Conservation (phyloP, 331 rosid genomes). For the Phaseolus coccineus region DNA sequence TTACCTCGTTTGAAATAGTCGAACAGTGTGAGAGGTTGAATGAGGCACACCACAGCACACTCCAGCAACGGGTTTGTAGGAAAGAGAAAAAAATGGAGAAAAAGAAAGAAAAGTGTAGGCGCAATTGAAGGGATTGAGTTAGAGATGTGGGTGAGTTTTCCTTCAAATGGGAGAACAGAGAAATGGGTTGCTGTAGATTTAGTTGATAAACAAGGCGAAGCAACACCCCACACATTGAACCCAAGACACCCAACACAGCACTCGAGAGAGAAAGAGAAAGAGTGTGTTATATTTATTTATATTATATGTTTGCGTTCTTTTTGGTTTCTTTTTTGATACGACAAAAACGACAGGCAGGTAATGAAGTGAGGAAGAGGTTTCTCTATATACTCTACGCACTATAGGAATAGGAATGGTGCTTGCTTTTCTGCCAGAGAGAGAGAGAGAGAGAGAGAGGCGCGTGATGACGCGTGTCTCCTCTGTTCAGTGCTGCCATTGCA, state of each 20-base stretch:
- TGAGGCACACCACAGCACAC: neutral
- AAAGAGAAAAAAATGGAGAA: neutral
- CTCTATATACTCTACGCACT: neutral
- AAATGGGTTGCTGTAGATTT: constrained; percentile 64
- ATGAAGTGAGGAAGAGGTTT: constrained; percentile 59
- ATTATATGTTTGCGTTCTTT: neutral
- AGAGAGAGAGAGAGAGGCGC: constrained; percentile 19
- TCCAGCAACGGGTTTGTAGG: neutral
- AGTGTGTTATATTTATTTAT: constrained; percentile 1
- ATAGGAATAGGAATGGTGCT: constrained; percentile 15
- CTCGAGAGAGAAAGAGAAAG: constrained; percentile 27
- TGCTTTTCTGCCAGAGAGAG: neutral
- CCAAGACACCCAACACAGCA: neutral
- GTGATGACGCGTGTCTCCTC: constrained; percentile 46
- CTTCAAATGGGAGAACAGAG: constrained; percentile 54
- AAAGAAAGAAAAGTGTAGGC: neutral
- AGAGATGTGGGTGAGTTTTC: neutral
- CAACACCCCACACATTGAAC: constrained; percentile 30
- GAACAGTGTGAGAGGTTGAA: constrained; percentile 52
- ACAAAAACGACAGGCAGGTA: constrained; percentile 67
- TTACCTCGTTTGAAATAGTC: constrained; percentile 50
- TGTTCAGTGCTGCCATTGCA: neutral
- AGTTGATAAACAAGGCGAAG: constrained; percentile 54
- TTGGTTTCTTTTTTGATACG: constrained; percentile 53
- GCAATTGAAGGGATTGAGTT: constrained; percentile 18